Percentiles rank a stretch among this genome's conserved stretches.
Evolutionary conservation across 2,329 filamentous ascomycete genomes (phyloP).

Genomic region (Ascochyta clinopodiicola): DNA sequence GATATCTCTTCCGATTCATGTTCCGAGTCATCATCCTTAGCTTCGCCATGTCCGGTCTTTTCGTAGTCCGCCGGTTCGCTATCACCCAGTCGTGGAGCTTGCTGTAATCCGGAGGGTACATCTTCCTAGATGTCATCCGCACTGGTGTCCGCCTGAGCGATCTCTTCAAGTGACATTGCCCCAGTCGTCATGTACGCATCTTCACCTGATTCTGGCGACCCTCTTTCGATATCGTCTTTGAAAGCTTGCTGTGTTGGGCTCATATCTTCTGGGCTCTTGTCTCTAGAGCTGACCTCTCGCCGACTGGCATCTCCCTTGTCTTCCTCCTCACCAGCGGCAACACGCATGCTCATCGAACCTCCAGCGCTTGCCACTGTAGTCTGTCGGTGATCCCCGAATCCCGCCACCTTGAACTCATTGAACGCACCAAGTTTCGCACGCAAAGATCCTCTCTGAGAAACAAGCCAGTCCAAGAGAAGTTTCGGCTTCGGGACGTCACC

Average conservation of each 20-base stretch:
- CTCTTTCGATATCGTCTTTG: too few relatives aligned
- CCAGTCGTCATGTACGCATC: neutral
- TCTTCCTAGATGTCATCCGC: neutral
- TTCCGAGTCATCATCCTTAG: neutral
- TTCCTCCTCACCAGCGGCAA: neutral
- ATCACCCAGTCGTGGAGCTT: neutral
- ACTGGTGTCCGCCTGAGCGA: neutral
- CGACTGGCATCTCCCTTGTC: neutral
- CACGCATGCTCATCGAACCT: neutral
- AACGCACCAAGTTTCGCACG: neutral
- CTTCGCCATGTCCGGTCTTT: neutral
- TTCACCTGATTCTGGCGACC: too few relatives aligned
- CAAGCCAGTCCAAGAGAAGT: neutral
- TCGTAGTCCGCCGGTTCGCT: too few relatives aligned
- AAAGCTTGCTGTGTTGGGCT: too few relatives aligned
- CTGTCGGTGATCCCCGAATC: neutral
- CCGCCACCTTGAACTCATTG: neutral
- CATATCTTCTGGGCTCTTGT: neutral
- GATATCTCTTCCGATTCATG: neutral
- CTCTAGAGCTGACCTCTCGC: neutral
- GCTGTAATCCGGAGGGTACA: neutral
- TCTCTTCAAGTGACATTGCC: neutral
- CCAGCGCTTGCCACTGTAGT: neutral
- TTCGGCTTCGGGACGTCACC: neutral
- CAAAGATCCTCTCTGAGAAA: neutral